Evolutionary conservation across 768 basidiomycete genomes (phyloP), one percentile per base, ranked within the genome.

Genomic region (Boletus huronensis): DNA sequence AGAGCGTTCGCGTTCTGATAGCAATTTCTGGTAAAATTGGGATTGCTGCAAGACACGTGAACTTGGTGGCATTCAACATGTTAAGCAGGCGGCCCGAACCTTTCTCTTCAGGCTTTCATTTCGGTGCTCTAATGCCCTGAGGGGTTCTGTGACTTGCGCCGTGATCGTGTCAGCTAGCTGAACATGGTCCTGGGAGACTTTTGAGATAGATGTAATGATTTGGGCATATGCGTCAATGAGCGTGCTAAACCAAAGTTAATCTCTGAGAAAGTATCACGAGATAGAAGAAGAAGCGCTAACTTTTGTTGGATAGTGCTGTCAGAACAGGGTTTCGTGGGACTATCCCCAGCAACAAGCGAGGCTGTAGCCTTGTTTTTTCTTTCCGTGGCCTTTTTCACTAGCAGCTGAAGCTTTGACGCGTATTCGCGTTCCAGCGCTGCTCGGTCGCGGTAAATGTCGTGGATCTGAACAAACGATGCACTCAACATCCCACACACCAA

Each of bases 371-470:
- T 88, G 42, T 70, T 72, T 69, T 87, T 88, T 78, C 83, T 88
- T 41, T 93, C 91, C 10, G 75, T 70, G 1, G 84, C 83, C 65
- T 84, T 90, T 68, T 79, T 84, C 8, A 78, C 77, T 31, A 93
- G 69, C 16, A 75, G 69, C 63, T 86, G 84, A 10, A 93, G 75
- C 65, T 88, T 91, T 25, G 71, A 66, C 0, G 89, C 87, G 65
- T 90, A 93, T 66, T 93, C 90, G 48, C 85, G 82, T 69, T 93
- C 91, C 11, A 93, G 73, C 7, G 75, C 78, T 10, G 74, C 82
- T 42, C 85, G 80, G 48, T 85, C 86, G 40, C 75, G 74, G 64
- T 89, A 86, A 47, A 93, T 61, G 42, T 92, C 89, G 53, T 87
- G 82, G 50, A 88, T 80, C 90, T 92, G 57, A 40, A 43, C 3